Evolutionary conservation across 176 grass and related monocot species (phyloP).

Genomic region (Saccharum officinarum): DNA sequence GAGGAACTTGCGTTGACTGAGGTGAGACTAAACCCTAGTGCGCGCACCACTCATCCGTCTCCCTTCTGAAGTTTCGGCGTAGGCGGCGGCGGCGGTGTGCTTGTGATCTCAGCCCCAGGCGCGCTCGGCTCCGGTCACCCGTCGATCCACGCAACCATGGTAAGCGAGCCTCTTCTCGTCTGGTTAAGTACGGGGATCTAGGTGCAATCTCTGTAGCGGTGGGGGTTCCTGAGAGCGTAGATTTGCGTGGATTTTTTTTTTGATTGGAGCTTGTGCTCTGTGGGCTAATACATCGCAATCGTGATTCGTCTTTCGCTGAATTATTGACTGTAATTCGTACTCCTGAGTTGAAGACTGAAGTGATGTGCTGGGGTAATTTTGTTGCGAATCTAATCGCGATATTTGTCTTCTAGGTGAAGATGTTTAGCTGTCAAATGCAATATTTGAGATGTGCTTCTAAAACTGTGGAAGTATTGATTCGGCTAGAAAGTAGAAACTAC

Average conservation of each 20-base stretch:
- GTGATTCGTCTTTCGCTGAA: neutral
- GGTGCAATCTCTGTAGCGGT: neutral
- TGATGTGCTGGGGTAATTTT: neutral
- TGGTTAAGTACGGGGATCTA: neutral
- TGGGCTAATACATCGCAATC: too few species aligned
- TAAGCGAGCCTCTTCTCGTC: neutral
- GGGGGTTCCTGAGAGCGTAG: neutral
- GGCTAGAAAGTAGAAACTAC: too few species aligned
- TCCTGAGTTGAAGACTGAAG: neutral
- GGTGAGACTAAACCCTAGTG: conserved; percentile 38
- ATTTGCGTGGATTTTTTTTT: neutral
- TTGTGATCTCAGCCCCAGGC: neutral
- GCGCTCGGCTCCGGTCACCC: neutral
- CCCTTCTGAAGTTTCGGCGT: conserved; percentile 13
- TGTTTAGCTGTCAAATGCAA: neutral
- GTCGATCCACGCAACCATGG: conserved; percentile 36
- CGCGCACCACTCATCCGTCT: neutral
- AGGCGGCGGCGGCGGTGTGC: neutral
- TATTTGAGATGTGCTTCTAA: neutral
- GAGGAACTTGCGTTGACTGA: neutral
- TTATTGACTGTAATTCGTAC: neutral
- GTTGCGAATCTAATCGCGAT: neutral
- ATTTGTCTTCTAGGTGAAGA: neutral
- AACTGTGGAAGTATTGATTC: neutral
- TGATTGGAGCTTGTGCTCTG: too few species aligned